Evolutionary conservation across 257 asterid species (phyloP).

Genomic region (Plantago major): DNA sequence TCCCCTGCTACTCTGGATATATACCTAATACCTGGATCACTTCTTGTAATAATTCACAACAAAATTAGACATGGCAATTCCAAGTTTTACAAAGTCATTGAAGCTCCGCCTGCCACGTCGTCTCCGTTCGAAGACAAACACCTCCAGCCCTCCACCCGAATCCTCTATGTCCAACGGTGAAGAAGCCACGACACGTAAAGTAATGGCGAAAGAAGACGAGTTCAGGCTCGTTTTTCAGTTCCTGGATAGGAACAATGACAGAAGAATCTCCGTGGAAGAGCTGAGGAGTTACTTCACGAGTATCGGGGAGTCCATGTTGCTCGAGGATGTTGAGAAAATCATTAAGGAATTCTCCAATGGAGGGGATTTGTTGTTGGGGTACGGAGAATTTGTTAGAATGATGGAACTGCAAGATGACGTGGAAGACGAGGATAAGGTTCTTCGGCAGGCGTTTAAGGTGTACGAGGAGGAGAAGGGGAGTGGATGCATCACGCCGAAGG

Average conservation of each 20-base stretch:
- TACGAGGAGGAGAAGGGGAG: conserved; percentile 53
- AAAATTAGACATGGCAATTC: conserved; percentile 27
- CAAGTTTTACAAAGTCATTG: conserved; percentile 23
- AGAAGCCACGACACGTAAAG: conserved; percentile 7
- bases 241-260: conserved; percentile 40
- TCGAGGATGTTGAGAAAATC: conserved; percentile 33
- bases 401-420: conserved; percentile 25
- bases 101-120: conserved; percentile 30
- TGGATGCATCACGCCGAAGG: conserved; percentile 49
- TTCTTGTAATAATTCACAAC: neutral
- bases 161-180: neutral
- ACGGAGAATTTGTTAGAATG: conserved; percentile 29
- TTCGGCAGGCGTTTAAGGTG: conserved; percentile 47
- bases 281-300: conserved; percentile 35
- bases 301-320: conserved; percentile 36
- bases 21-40: neutral
- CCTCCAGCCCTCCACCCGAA: conserved; percentile 15
- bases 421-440: conserved; percentile 18
- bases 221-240: conserved; percentile 34
- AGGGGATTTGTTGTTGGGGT: conserved; percentile 24
- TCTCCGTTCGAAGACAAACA: conserved; percentile 12
- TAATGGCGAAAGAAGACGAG: conserved; percentile 20
- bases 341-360: conserved; percentile 28
- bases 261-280: conserved; percentile 39
- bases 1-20: neutral